These are phyloP conservation scores for Lactarius trivialis DNA, from an alignment of 768 basidiomycete species.

Conservation along the genomic window DNA sequence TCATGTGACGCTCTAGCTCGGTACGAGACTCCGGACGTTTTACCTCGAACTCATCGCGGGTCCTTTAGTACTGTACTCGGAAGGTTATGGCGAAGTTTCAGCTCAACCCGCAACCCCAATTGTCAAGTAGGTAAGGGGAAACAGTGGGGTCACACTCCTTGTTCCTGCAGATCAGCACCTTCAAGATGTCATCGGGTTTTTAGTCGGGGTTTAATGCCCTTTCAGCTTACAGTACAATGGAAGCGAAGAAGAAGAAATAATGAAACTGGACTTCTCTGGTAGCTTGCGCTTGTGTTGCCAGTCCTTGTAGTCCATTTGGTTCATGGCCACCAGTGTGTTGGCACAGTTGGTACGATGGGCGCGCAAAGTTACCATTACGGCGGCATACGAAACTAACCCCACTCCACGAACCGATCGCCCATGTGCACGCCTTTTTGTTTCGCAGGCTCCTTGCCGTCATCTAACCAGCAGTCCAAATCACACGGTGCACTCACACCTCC, in stretches of 20 bases:
- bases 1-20: neutral
- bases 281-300: neutral
- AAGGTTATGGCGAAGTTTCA: neutral
- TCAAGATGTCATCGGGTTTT: neutral
- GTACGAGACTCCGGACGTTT: neutral
- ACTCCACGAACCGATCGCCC: neutral
- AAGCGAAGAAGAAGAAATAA: neutral
- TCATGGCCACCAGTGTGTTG: neutral
- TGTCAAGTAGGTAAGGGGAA: neutral
- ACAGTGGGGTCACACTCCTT: neutral
- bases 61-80: neutral
- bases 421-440: neutral
- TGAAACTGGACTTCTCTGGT: neutral
- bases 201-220: no score
- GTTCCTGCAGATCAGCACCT: conserved; percentile 3
- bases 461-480: neutral
- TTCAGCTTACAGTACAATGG: neutral
- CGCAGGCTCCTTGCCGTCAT: neutral
- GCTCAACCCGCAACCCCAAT: neutral
- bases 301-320: neutral
- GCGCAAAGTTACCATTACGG: neutral
- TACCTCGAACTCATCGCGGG: neutral
- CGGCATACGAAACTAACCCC: neutral
- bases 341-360: neutral
- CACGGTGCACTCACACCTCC: neutral